phyloP scores from a whole-genome alignment of 2,329 filamentous ascomycete species.

The Alternaria atra region DNA sequence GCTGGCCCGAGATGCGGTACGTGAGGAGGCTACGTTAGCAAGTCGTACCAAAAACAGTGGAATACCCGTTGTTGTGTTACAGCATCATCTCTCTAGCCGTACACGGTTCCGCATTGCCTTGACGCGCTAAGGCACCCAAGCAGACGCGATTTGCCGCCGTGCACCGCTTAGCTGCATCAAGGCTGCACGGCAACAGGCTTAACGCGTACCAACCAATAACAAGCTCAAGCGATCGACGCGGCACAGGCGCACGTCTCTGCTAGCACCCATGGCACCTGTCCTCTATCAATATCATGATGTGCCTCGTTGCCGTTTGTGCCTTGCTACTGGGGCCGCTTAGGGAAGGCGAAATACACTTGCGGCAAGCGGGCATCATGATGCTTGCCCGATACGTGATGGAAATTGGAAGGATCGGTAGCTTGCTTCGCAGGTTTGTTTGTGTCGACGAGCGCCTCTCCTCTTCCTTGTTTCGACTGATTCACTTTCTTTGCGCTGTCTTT shows the following conservation, averaged over 20 bases:
- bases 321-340: constrained; percentile 8
- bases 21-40: too few relatives aligned
- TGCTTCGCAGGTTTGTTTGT: background rate
- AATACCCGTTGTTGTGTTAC: background rate
- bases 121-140: background rate
- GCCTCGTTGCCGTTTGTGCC: constrained; percentile 8
- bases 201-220: constrained; percentile 8
- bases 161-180: constrained; percentile 16
- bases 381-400: background rate
- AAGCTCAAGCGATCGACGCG: background rate
- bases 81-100: background rate
- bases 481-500: background rate
- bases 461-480: background rate
- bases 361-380: background rate
- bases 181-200: constrained; percentile 8
- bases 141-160: background rate
- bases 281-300: constrained; percentile 5
- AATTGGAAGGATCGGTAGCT: constrained; percentile 11
- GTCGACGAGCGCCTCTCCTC: background rate
- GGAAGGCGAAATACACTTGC: constrained; percentile 1
- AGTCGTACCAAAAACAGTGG: too few relatives aligned
- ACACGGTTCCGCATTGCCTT: background rate
- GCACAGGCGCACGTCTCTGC: constrained; percentile 7
- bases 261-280: background rate
- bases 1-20: too few relatives aligned